A percentile compares a stretch with the other conserved stretches of the same genome.
These are phyloP conservation scores for Yamadazyma buinensis DNA, from an alignment of 1,139 yeast species.

Conservation along the genomic window DNA sequence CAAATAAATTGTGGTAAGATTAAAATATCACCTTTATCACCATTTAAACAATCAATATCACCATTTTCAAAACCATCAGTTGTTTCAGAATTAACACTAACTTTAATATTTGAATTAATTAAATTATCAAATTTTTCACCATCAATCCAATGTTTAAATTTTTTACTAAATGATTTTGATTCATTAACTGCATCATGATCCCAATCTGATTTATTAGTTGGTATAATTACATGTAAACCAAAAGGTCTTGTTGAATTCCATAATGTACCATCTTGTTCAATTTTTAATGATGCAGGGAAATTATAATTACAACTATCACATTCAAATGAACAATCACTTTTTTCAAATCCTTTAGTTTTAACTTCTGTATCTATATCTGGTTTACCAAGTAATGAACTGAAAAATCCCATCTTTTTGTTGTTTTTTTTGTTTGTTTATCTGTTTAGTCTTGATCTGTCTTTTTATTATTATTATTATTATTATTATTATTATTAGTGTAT, in stretches of 20 bases:
- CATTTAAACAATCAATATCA: conserved; percentile 39
- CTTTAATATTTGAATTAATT: conserved; percentile 35
- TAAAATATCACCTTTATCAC: conserved; percentile 52
- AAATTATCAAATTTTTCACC: conserved; percentile 17
- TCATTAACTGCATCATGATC: conserved; percentile 64
- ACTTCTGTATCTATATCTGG: conserved; percentile 2
- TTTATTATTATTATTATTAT: too few relatives aligned
- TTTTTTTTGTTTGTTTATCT: background rate
- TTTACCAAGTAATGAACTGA: background rate
- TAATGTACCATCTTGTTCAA: conserved; percentile 43
- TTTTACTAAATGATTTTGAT: conserved; percentile 47
- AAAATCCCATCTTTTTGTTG: too few relatives aligned
- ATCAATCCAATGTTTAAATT: conserved; percentile 47
- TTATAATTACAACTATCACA: conserved; percentile 48
- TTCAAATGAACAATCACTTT: conserved; percentile 42
- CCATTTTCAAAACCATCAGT: conserved; percentile 27
- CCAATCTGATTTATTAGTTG: conserved; percentile 89
- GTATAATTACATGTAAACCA: conserved; percentile 68
- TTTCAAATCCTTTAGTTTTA: conserved; percentile 34
- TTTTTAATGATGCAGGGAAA: conserved; percentile 58
- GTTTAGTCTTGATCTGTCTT: too few relatives aligned
- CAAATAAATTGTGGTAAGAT: conserved; percentile 79
- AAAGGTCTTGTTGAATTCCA: conserved; percentile 72
- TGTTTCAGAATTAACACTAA: conserved; percentile 50
- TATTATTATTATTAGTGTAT: too few relatives aligned